Percentiles rank a stretch among this genome's conserved stretches.
phyloP scores from a whole-genome alignment of 1,139 yeast species.

The Diutina pseudorugosa region DNA sequence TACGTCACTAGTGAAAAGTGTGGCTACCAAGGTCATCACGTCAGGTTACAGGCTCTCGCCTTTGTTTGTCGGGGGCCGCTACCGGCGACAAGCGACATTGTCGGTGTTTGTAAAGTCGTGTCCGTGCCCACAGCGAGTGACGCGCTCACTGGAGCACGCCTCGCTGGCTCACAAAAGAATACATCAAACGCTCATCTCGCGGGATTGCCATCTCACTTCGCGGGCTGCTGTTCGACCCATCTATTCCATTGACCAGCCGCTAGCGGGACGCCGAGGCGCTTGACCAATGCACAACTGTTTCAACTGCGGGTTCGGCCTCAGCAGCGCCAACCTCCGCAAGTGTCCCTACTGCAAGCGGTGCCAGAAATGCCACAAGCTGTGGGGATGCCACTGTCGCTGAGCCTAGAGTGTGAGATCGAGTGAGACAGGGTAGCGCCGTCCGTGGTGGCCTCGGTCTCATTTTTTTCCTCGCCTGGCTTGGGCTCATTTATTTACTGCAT shows the following conservation, averaged over 20 bases:
- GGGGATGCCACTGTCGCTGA: neutral
- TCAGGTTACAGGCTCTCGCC: too few relatives aligned
- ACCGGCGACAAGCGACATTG: neutral
- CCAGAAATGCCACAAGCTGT: conserved; percentile 1
- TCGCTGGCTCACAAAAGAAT: neutral
- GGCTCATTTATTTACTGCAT: neutral
- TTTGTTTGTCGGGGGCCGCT: too few relatives aligned
- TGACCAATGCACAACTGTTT: neutral
- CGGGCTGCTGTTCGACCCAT: too few relatives aligned
- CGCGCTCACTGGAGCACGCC: neutral
- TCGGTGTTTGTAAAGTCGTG: neutral
- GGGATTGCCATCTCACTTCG: neutral
- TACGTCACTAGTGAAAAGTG: too few relatives aligned
- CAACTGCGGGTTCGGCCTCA: conserved; percentile 1
- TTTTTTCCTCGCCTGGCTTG: too few relatives aligned
- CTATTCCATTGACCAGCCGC: too few relatives aligned
- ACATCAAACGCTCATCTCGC: neutral
- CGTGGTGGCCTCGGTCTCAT: neutral
- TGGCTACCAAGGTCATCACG: too few relatives aligned
- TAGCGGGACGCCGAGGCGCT: neutral
- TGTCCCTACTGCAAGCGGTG: conserved; percentile 3
- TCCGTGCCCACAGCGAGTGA: neutral
- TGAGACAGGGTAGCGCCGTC: neutral
- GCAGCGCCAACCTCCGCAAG: conserved; percentile 2
- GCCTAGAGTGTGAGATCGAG: too few relatives aligned